Evolutionary conservation across 1,284 basidiomycete species (phyloP), one percentile per base, ranked within the genome.

Genomic region (Ustilago sp.): DNA sequence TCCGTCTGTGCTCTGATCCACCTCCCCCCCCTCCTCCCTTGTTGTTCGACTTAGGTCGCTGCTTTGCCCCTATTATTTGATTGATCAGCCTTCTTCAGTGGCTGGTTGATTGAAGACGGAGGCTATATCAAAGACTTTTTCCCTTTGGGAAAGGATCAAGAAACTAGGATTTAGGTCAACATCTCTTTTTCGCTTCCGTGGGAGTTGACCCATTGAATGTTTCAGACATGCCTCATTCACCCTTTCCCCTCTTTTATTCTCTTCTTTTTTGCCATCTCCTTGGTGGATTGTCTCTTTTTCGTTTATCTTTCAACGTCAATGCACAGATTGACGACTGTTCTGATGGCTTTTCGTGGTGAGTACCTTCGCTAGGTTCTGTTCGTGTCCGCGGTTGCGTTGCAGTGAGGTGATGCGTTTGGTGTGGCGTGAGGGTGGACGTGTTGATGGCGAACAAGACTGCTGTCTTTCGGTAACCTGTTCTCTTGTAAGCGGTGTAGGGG

Each of bases 91-190:
- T 63, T 45, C 34, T 53, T 48, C 63, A 45, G 74, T 82, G 80
- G 77, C 79, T 79, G 65, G 62, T 72, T 65, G 79, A 82, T 82
- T 82, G 80, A 82, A 82, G 79, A 63, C 57, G 80, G 77, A 53
- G 80, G 80, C 80, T 64, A 82, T 59, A 80, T 74, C 13, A 45
- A 70, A 41, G 23, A 17, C 23, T 41, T 8, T 35, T 34, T 28
- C 9, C 9, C 28, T 34, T 50, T 52, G 19, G 12, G 50, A 51
- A n/a, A 13, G 35, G 32, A 38, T 47, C 38, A 43, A 57, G 70
- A 67, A 55, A 69, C 67, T 67, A 57, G 75, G 70, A 77, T 77
- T 77, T 73, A 77, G 75, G 67, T 64, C 67, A 34, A n/a, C 15
- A 12, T n/a, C 38, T 31, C 28, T 36, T 50, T 32, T 35, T 53